Conservation (phyloP, 179 eudicot genomes). For the Silene vulgaris region DNA sequence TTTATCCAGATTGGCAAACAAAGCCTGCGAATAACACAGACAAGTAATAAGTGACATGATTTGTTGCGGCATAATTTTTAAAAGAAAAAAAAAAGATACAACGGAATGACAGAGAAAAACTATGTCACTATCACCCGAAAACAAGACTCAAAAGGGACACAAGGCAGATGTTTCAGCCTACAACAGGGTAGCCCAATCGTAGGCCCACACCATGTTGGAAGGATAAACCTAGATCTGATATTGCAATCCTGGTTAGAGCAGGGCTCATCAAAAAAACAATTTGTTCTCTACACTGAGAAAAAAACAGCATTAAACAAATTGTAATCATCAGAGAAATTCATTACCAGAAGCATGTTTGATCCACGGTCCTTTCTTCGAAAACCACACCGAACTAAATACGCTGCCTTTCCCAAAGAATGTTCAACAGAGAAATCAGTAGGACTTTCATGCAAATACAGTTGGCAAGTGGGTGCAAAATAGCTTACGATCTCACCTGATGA, state of each 20-base stretch:
- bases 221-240: not conserved
- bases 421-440: constrained; percentile 16
- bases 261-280: not conserved
- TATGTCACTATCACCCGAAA: not conserved
- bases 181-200: not conserved
- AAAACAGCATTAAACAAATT: not conserved
- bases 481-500: constrained; percentile 50
- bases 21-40: constrained; percentile 42
- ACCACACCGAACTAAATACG: constrained; percentile 59
- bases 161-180: not conserved
- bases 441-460: not conserved
- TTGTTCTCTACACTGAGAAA: not conserved
- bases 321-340: constrained; percentile 5
- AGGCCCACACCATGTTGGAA: not conserved
- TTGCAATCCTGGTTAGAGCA: constrained; percentile 6
- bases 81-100: not conserved
- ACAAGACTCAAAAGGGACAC: not conserved
- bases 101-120: not conserved
- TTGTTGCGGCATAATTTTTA: not conserved
- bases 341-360: constrained; percentile 90
- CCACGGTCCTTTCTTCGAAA: constrained; percentile 59
- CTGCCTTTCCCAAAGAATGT: constrained; percentile 52
- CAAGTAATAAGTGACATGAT: constrained; percentile 7
- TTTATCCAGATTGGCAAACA: constrained; percentile 72
- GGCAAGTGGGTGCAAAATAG: not conserved